phyloP scores from a whole-genome alignment of 2,329 filamentous ascomycete species.

The Pseudogymnoascus sp. region DNA sequence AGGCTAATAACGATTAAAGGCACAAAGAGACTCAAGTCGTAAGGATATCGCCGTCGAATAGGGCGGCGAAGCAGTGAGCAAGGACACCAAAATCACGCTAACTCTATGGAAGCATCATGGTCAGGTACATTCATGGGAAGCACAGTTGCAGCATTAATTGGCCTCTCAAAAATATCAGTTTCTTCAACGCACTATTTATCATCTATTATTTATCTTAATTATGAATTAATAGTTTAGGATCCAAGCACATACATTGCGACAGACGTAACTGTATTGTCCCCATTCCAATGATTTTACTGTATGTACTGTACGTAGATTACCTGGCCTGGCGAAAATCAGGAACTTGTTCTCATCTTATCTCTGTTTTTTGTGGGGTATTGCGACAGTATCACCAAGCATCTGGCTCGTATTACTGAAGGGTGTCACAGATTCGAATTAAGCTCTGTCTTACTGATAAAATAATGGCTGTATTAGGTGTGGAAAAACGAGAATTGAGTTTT shows the following conservation, averaged over 20 bases:
- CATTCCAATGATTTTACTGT: background rate
- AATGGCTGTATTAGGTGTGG: background rate
- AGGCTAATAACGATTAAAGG: too few species aligned
- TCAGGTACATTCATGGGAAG: background rate
- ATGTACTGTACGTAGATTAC: background rate
- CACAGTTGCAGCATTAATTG: background rate
- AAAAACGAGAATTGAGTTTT: background rate
- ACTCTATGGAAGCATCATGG: background rate
- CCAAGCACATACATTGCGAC: too few species aligned
- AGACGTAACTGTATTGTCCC: too few species aligned
- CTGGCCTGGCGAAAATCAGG: background rate
- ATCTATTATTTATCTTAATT: too few species aligned
- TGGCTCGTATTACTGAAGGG: background rate
- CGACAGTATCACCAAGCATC: background rate
- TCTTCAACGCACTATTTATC: background rate
- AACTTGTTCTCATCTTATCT: background rate
- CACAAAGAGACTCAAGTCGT: too few species aligned
- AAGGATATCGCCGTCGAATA: too few species aligned
- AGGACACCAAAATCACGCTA: background rate
- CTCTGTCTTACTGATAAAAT: background rate
- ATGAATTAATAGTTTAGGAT: too few species aligned
- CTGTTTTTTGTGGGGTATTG: background rate
- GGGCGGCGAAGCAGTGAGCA: too few species aligned
- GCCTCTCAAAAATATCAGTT: background rate
- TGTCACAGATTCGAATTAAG: background rate